phyloP scores from a whole-genome alignment of 805 yeast genomes.

The Candida anglica region DNA sequence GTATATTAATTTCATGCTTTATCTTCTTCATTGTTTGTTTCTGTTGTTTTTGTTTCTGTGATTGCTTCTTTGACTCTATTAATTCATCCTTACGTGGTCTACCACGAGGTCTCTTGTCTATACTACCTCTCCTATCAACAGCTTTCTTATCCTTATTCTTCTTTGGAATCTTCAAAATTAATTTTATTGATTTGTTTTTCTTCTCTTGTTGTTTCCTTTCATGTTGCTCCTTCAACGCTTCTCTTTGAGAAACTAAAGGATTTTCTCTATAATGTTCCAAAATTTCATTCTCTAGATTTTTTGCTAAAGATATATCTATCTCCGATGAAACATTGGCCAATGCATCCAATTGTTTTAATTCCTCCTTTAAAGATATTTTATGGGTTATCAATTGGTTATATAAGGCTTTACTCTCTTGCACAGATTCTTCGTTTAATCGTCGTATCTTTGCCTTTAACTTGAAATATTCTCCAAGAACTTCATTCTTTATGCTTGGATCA shows the following conservation, averaged over 20 bases:
- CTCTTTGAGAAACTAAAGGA: conserved; percentile 35
- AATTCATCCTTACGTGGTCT: not conserved
- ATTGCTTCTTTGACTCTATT: conserved; percentile 1
- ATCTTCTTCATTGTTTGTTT: not conserved
- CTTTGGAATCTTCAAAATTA: conserved; percentile 1
- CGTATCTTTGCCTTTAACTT: conserved; percentile 8
- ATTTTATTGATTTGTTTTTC: conserved; percentile 1
- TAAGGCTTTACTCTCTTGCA: conserved; percentile 23
- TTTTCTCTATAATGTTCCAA: conserved; percentile 28
- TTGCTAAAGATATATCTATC: conserved; percentile 6
- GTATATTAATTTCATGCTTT: conserved; percentile 4
- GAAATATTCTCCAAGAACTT: conserved; percentile 6
- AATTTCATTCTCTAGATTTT: conserved; percentile 25
- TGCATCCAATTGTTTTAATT: conserved; percentile 19
- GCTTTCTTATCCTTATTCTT: conserved; percentile 1
- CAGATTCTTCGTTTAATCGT: conserved; percentile 15
- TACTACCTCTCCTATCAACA: not conserved
- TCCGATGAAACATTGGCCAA: conserved; percentile 9
- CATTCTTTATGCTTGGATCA: not conserved
- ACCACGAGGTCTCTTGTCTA: not conserved
- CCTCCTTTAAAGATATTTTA: conserved; percentile 17
- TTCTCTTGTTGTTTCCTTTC: conserved; percentile 4
- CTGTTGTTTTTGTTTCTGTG: conserved; percentile 1
- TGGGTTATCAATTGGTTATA: conserved; percentile 29
- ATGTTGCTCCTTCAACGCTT: conserved; percentile 32